Conservation (phyloP, 1,284 basidiomycete genomes). For the Rhodotorula sp. region DNA sequence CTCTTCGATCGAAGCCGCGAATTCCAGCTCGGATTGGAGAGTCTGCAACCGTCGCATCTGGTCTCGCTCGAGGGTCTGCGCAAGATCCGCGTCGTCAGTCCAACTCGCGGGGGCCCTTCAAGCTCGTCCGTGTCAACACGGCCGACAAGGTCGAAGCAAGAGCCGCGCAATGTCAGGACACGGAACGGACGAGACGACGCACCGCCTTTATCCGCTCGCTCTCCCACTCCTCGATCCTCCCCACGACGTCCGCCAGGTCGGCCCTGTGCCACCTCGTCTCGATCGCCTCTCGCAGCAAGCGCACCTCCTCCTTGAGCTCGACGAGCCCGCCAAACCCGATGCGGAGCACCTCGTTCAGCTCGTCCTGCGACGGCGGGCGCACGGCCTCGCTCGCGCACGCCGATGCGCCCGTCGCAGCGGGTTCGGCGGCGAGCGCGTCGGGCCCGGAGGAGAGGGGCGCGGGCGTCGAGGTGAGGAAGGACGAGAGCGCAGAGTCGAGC, state of each 20-base stretch:
- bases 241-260: constrained; percentile 17
- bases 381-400: constrained; percentile 29
- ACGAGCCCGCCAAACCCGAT: constrained; percentile 35
- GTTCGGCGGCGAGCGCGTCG: not conserved
- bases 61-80: constrained; percentile 36
- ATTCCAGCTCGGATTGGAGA: constrained; percentile 16
- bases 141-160: not conserved
- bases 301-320: constrained; percentile 27
- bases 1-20: constrained; percentile 12
- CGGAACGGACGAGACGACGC: not conserved
- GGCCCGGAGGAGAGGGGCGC: not conserved
- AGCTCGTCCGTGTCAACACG: not conserved
- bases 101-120: too few species aligned
- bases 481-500: constrained; percentile 28
- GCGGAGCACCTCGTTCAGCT: constrained; percentile 31
- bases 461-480: constrained; percentile 29
- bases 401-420: not conserved
- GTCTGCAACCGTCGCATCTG: constrained; percentile 30
- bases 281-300: not conserved
- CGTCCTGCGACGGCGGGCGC: constrained; percentile 23
- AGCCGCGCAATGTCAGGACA: not conserved
- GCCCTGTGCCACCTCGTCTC: constrained; percentile 1
- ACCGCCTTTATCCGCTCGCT: constrained; percentile 28
- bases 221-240: constrained; percentile 26
- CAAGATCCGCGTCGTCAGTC: too few species aligned